Evolutionary conservation across 306 rosid species (phyloP).

Genomic region (Elaeagnus macrophylla): DNA sequence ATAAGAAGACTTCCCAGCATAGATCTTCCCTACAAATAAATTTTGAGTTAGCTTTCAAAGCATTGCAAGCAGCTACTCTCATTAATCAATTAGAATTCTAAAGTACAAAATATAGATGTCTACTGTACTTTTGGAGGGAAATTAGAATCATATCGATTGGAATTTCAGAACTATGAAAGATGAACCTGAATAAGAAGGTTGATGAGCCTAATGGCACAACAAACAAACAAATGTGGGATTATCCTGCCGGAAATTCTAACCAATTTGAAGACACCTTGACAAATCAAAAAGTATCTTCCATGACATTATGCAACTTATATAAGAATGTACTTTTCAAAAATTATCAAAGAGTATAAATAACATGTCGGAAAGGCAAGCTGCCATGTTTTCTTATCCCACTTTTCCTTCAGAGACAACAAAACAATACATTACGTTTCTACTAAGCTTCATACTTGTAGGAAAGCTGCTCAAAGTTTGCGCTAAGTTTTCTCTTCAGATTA

Average conservation of each 20-base stretch:
- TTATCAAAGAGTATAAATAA: no score
- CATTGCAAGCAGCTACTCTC: not conserved
- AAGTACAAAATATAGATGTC: not conserved
- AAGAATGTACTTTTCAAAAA: no score
- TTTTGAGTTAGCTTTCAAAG: slow-evolving; percentile 20
- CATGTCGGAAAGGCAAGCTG: no score
- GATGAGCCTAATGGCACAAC: not conserved
- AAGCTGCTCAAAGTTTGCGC: no score
- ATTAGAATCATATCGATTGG: not conserved
- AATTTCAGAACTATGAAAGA: not conserved
- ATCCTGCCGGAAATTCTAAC: not conserved
- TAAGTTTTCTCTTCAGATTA: no score
- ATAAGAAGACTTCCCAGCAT: slow-evolving; percentile 38
- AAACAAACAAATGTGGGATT: not conserved
- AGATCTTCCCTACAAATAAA: slow-evolving; percentile 54
- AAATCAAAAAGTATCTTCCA: no score
- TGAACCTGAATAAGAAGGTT: not conserved
- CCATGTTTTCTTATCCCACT: no score
- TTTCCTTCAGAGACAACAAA: no score
- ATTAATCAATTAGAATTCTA: not conserved
- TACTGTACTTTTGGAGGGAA: no score
- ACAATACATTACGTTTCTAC: no score
- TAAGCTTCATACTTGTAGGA: no score
- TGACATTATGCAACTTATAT: no score
- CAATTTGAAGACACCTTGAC: not conserved